These are phyloP conservation scores for Yamadazyma dendronema DNA, from an alignment of 1,139 yeast species.

Conservation along the genomic window DNA sequence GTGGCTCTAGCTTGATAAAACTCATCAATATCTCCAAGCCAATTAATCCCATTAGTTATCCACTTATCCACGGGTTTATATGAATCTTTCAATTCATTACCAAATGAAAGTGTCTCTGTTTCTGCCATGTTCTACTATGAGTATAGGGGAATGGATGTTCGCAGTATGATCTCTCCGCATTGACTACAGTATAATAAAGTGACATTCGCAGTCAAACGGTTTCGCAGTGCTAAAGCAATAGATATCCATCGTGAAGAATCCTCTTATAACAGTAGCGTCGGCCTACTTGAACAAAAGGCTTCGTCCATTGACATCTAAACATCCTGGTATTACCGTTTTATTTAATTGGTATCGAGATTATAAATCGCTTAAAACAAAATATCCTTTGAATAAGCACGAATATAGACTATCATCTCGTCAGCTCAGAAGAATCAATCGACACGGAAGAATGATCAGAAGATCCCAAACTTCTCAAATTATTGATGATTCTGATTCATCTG, in stretches of 20 bases:
- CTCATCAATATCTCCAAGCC: constrained; percentile 74
- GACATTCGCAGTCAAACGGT: too few species aligned
- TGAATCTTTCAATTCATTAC: constrained; percentile 76
- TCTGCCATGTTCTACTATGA: constrained; percentile 5
- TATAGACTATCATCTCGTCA: constrained; percentile 11
- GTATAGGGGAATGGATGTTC: neutral
- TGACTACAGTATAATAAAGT: too few species aligned
- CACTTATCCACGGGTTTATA: constrained; percentile 76
- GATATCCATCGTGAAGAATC: constrained; percentile 4
- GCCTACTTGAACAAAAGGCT: constrained; percentile 19
- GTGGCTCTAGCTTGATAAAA: constrained; percentile 82
- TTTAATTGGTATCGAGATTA: constrained; percentile 23
- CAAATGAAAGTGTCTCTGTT: constrained; percentile 36
- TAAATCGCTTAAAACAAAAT: constrained; percentile 19
- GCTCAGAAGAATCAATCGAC: constrained; percentile 15
- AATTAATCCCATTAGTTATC: constrained; percentile 68
- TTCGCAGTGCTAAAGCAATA: too few species aligned
- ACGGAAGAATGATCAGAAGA: constrained; percentile 14
- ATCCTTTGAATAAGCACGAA: constrained; percentile 16
- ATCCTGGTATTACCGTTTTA: constrained; percentile 15
- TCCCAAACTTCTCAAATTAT: too few species aligned
- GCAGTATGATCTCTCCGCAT: too few species aligned
- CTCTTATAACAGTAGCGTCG: constrained; percentile 16
- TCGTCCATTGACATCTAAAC: constrained; percentile 9
- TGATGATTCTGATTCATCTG: neutral